Evolutionary conservation across 768 basidiomycete species (phyloP), one percentile per base, ranked within the genome.

Genomic region (Mycena olivaceomarginata): DNA sequence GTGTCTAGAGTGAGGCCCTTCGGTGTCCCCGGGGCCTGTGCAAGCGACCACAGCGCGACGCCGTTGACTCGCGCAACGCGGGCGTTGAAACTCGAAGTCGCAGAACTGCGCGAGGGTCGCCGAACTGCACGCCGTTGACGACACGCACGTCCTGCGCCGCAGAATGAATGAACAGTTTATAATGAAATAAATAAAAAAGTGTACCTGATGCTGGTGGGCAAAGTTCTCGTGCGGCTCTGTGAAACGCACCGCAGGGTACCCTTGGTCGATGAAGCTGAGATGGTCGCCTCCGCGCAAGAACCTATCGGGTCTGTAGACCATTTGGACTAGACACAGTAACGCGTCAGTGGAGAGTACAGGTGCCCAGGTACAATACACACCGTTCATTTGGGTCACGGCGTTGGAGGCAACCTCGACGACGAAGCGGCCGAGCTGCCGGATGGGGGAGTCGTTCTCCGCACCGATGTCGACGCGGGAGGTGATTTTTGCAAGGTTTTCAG

Each of bases 281-380:
- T 92, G 91, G 80, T 92, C 91, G 8, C 91, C 91, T n/a, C 90
- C 90, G 22, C 91, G 89, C 40, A 91, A 85, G 84, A 88, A 92
- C 16, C 91, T 87, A 80, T 92, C 91, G 18, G 88, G 87, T 18
- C 91, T 87, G 81, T 89, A 91, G 46, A 91, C 86, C 56, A 88
- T 83, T 70, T 89, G 89, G 2, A 92, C 90, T 92, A 72, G 11
- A 71, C 45, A 31, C 13, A 37, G 31, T 37, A 56, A 20, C 18
- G 41, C 13, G n/a, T 76, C 12, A 60, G 65, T 12, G 43, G 13
- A 16, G 31, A 46, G 22, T 62, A 31, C 4, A 46, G 25, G 65
- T 11, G 16, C n/a, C 12, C 15, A 51, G 48, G n/a, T 16, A 39
- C 51, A n/a, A 8, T 25, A 83, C 88, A 75, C 71, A 90, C 91